These are phyloP conservation scores for Begonia peltatifolia DNA, from an alignment of 306 rosid genomes.

Conservation along the genomic window DNA sequence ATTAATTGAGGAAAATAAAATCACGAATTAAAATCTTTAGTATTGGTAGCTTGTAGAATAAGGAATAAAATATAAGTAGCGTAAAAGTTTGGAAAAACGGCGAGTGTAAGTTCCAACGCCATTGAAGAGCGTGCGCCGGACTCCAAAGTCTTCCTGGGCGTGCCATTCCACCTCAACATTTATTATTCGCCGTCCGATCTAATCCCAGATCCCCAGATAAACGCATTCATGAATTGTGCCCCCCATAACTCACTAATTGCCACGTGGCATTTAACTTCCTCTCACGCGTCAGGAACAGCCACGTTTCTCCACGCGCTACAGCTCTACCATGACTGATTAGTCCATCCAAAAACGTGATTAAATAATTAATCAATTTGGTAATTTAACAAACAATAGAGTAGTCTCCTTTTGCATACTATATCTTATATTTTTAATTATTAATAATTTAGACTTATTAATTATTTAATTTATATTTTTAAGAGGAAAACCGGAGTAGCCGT, in stretches of 20 bases:
- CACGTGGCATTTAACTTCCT: neutral
- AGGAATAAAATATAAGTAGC: neutral
- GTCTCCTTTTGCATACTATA: too few species aligned
- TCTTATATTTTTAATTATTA: too few species aligned
- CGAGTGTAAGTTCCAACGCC: slow-evolving; percentile 10
- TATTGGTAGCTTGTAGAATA: neutral
- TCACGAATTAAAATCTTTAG: too few species aligned
- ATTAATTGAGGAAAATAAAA: neutral
- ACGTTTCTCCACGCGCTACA: neutral
- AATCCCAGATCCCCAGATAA: slow-evolving; percentile 11
- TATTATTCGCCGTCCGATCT: slow-evolving; percentile 3
- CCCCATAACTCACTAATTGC: neutral
- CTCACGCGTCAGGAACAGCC: neutral
- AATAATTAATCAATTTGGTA: too few species aligned
- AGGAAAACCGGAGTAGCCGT: too few species aligned
- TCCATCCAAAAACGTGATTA: too few species aligned
- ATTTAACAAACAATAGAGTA: too few species aligned
- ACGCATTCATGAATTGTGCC: neutral
- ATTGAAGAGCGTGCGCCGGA: slow-evolving; percentile 3
- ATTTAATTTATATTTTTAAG: too few species aligned
- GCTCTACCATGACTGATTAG: neutral
- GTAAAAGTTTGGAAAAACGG: slow-evolving; percentile 2
- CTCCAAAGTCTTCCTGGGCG: slow-evolving; percentile 3
- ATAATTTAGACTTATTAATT: too few species aligned
- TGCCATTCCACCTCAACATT: slow-evolving; percentile 1